phyloP scores from a whole-genome alignment of 805 yeast genomes.

The Starmerella vaccinii region DNA sequence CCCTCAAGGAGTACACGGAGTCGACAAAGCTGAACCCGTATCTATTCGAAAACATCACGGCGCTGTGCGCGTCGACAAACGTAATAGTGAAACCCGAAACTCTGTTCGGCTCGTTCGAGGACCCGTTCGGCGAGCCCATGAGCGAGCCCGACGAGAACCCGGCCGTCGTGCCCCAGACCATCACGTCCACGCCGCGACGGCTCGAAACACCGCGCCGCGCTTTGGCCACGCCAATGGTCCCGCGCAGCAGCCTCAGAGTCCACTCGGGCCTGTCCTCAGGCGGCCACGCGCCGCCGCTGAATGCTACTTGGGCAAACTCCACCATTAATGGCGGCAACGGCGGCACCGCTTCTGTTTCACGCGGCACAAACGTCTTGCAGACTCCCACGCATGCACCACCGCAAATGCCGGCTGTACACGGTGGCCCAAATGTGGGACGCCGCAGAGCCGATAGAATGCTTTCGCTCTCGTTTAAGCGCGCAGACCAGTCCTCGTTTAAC shows the following conservation, averaged over 20 bases:
- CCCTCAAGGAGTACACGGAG: constrained; percentile 55
- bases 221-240: constrained; percentile 10
- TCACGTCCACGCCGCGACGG: constrained; percentile 21
- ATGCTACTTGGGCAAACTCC: background rate
- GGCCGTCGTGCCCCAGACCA: background rate
- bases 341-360: background rate
- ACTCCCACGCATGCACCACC: constrained; percentile 6
- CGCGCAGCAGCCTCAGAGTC: background rate
- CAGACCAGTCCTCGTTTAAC: constrained; percentile 17
- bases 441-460: constrained; percentile 8
- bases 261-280: background rate
- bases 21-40: constrained; percentile 68
- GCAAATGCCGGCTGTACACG: background rate
- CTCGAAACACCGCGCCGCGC: constrained; percentile 9
- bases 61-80: constrained; percentile 54
- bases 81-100: constrained; percentile 51
- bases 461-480: constrained; percentile 11
- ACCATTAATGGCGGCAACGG: background rate
- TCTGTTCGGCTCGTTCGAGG: constrained; percentile 24
- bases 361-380: background rate
- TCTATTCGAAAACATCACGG: constrained; percentile 77
- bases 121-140: constrained; percentile 11
- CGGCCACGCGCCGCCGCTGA: background rate
- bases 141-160: background rate
- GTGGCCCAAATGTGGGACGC: background rate